Base-by-base conservation (phyloP, 805 yeast species). In the Monosporozyma unispora region DNA sequence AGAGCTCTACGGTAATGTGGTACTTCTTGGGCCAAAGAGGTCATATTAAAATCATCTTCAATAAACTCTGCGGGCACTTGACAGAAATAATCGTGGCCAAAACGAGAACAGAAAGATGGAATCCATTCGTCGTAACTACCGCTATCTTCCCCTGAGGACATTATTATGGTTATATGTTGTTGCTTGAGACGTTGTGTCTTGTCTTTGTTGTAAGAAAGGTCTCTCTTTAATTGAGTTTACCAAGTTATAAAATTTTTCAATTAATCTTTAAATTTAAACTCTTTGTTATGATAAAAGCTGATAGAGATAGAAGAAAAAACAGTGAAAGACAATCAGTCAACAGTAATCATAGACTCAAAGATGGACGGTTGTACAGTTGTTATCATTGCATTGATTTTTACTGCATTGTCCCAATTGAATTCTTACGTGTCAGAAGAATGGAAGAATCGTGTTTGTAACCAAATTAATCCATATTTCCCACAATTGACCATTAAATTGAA, bases 21-120 rank as follows among this genome's bases (percentile, higher is more conserved):
- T 9, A 93, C 96, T 51, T 86, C 80, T 55, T 82, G 77, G 29
- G 84, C 76, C 47, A 93, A 74, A 1, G 98, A 97, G 1, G 98
- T 90, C 60, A 93, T 75, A 64, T 93, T 93, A 75, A 93, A 93
- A 57, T 93, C 98, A 67, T 93, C 99, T 59, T 90, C 97, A 52
- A 93, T 87, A 67, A 89, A 93, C 46, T 88, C 96, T 45, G 86
- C 88, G 1, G 89, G 77, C 5, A 93, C 96, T 57, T 90, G 95
- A 42, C 90, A 95, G 66, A 89, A 89, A 65, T 82, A 91, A 62
- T 93, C 95, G 64, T 87, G 91, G 22, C 91, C 91, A 60, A 82
- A 84, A 57, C 80, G 71, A 44, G 84, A 77, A 62, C 95, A 85
- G 66, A 82, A 87, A 56, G 82, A 82, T 52, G 84, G 79, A 57